A percentile compares a stretch with the other conserved stretches of the same genome.
Conservation (phyloP, 1,139 yeast species). For the Ogataea hybrid region DNA sequence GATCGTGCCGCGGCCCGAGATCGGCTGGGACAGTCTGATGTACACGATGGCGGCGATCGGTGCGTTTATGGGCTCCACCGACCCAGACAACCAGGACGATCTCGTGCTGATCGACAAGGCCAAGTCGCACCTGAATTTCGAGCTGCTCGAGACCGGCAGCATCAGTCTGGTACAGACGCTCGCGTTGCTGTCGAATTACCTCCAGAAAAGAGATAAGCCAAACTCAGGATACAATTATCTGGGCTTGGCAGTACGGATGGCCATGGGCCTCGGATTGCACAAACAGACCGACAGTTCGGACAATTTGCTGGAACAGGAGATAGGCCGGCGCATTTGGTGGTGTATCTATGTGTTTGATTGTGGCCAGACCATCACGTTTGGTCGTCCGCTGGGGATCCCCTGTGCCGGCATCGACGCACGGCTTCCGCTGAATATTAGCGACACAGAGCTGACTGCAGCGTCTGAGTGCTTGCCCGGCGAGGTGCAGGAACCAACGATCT, state of each 20-base stretch:
- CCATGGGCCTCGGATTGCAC: slow-evolving; percentile 16
- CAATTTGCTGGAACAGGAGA: slow-evolving; percentile 9
- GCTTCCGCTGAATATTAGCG: slow-evolving; percentile 13
- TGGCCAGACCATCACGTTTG: slow-evolving; percentile 19
- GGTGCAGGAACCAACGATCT: slow-evolving; percentile 10
- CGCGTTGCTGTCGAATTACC: slow-evolving; percentile 15
- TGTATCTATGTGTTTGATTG: slow-evolving; percentile 17
- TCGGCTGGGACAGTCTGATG: slow-evolving; percentile 17
- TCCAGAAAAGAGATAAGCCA: slow-evolving; percentile 18
- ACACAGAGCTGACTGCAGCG: slow-evolving; percentile 10
- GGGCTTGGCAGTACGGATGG: slow-evolving; percentile 19
- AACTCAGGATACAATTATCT: slow-evolving; percentile 18
- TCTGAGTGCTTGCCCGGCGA: slow-evolving; percentile 3
- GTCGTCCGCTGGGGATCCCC: slow-evolving; percentile 19
- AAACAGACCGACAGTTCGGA: slow-evolving; percentile 13
- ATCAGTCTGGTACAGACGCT: slow-evolving; percentile 15
- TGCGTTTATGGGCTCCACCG: slow-evolving; percentile 16
- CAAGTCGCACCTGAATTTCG: slow-evolving; percentile 12
- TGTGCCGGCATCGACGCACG: slow-evolving; percentile 14
- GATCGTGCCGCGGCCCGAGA: slow-evolving; percentile 12
- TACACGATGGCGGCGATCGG: slow-evolving; percentile 20
- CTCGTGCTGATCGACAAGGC: slow-evolving; percentile 13
- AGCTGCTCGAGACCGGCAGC: slow-evolving; percentile 14
- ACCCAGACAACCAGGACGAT: slow-evolving; percentile 12
- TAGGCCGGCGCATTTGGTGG: slow-evolving; percentile 17